Conservation (phyloP, 495 filamentous ascomycete genomes). For the Filosporella fistucella region DNA sequence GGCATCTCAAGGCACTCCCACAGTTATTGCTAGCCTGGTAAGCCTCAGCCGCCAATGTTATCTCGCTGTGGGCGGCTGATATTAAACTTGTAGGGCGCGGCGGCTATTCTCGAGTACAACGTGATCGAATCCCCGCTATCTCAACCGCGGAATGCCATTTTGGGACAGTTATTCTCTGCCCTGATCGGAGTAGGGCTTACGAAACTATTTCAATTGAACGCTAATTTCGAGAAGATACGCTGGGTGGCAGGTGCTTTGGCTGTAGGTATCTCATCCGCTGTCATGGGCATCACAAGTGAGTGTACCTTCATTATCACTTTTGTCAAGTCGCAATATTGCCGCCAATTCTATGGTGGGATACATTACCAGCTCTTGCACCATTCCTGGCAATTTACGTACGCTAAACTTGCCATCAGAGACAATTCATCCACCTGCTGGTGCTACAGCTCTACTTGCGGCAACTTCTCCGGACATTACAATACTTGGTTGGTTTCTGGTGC, state of each 20-base stretch:
- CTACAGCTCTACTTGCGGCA: conserved; percentile 76
- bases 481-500: conserved; percentile 72
- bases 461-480: conserved; percentile 47
- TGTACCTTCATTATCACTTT: no score
- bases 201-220: conserved; percentile 66
- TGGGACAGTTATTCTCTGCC: conserved; percentile 67
- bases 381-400: no score
- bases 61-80: not conserved
- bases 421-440: conserved; percentile 83
- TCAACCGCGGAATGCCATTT: conserved; percentile 72
- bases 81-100: conserved; percentile 53
- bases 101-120: conserved; percentile 71
- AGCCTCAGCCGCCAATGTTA: not conserved
- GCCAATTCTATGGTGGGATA: no score
- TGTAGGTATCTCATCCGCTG: conserved; percentile 60
- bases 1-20: conserved; percentile 31
- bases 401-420: no score
- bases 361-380: no score
- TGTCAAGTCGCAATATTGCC: no score
- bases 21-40: conserved; percentile 49
- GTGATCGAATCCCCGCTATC: conserved; percentile 77
- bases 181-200: conserved; percentile 61
- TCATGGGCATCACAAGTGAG: conserved; percentile 77
- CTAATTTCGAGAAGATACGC: conserved; percentile 46
- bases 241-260: conserved; percentile 69